phyloP scores from a whole-genome alignment of 345 rosid genomes.

The Hirschfeldia incana region DNA sequence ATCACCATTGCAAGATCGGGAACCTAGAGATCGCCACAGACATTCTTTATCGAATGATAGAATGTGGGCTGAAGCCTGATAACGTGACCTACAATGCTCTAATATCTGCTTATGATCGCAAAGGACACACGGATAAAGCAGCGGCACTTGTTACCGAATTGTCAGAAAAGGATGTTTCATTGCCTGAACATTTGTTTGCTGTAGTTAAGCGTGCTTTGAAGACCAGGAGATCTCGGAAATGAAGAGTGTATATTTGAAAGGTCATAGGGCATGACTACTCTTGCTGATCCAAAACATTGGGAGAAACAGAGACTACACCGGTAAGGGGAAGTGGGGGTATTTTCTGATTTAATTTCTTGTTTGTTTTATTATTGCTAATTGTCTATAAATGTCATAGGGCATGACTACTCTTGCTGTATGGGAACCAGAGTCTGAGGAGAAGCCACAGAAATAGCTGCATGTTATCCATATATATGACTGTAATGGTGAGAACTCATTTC shows the following conservation, averaged over 20 bases:
- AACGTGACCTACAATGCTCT: constrained; percentile 56
- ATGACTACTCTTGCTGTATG: constrained; percentile 53
- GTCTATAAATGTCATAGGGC: constrained; percentile 48
- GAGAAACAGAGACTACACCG: neutral
- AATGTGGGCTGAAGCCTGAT: constrained; percentile 65
- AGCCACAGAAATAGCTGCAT: constrained; percentile 70
- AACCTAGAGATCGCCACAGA: constrained; percentile 45
- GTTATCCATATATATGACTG: neutral
- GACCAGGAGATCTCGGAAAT: constrained; percentile 13
- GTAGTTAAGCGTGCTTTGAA: constrained; percentile 34
- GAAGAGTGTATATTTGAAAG: constrained; percentile 4
- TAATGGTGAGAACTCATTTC: neutral
- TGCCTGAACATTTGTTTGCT: constrained; percentile 25
- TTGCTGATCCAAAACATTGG: constrained; percentile 4
- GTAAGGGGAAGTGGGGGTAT: neutral
- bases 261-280: neutral
- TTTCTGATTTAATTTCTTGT: constrained; percentile 13
- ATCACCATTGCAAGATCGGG: constrained; percentile 50
- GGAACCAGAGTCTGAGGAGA: constrained; percentile 94
- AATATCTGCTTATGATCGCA: constrained; percentile 43
- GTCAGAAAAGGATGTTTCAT: constrained; percentile 41
- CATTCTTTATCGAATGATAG: constrained; percentile 52
- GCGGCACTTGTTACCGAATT: constrained; percentile 44
- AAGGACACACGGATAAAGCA: constrained; percentile 46
- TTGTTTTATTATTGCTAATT: constrained; percentile 21